Percentiles rank a stretch among this genome's conserved stretches.
Conservation (phyloP, 2,329 filamentous ascomycete genomes). For the Arthrobotrys musiformis region DNA sequence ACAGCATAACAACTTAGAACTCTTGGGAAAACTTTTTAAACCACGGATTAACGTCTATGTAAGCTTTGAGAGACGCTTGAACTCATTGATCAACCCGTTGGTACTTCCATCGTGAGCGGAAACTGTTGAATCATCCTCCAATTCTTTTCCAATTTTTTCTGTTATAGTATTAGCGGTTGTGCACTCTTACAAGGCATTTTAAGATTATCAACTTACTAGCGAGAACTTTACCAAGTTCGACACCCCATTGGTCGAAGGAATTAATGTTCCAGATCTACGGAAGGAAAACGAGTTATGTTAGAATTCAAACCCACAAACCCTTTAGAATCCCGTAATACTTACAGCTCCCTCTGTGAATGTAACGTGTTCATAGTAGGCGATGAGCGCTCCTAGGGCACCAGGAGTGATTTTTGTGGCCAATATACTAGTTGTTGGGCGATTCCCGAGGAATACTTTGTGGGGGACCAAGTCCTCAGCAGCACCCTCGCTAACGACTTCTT, state of each 20-base stretch:
- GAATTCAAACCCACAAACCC: not conserved
- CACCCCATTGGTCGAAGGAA: conserved; percentile 99
- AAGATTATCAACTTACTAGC: conserved; percentile 75
- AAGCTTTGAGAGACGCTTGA: conserved; percentile 63
- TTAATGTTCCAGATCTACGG: conserved; percentile 91
- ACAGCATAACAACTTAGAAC: not conserved
- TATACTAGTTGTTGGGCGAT: conserved; percentile 95
- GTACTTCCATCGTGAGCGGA: conserved; percentile 86
- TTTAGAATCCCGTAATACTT: not conserved
- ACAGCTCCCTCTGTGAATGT: conserved; percentile 94
- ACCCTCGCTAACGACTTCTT: conserved; percentile 80
- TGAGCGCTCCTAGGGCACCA: conserved; percentile 89
- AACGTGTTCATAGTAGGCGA: conserved; percentile 98
- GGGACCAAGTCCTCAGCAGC: conserved; percentile 79
- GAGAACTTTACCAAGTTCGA: conserved; percentile 94
- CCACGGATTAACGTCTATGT: not conserved
- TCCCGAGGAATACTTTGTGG: conserved; percentile 99
- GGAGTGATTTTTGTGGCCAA: conserved; percentile 94
- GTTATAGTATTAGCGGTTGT: not conserved
- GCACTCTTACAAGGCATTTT: not conserved
- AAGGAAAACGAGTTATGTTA: not conserved
- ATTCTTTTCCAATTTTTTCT: conserved; percentile 72
- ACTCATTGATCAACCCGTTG: conserved; percentile 86
- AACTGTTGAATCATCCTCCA: conserved; percentile 76
- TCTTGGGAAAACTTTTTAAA: not conserved